Percentiles rank a stretch among this genome's conserved stretches.
phyloP scores from a whole-genome alignment of 2,329 filamentous ascomycete species.

The Aureobasidium namibiae region DNA sequence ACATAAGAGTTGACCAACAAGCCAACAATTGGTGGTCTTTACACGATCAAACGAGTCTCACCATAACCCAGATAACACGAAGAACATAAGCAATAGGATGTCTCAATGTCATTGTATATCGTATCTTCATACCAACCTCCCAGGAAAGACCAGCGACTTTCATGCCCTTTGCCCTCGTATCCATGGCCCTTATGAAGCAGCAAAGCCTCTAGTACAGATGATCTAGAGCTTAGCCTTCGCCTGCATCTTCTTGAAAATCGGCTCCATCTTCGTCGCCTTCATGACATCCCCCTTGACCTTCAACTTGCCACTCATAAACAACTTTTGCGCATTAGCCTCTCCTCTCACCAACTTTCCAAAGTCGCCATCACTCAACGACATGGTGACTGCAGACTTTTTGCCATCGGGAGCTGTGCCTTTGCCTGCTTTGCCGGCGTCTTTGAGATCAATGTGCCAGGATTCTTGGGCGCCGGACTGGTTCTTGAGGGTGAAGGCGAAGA shows the following conservation, averaged over 20 bases:
- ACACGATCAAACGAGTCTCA: too few species aligned
- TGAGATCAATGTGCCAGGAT: constrained; percentile 93
- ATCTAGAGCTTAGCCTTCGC: constrained; percentile 63
- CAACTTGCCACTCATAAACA: constrained; percentile 98
- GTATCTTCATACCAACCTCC: not conserved
- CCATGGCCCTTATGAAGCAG: too few species aligned
- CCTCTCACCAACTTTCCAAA: constrained; percentile 76
- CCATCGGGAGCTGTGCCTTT: constrained; percentile 61
- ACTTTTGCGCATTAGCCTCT: constrained; percentile 85
- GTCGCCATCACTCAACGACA: constrained; percentile 74
- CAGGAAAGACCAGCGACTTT: not conserved
- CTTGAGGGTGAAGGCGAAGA: constrained; percentile 90
- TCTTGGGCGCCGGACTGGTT: constrained; percentile 72
- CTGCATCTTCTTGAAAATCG: constrained; percentile 82
- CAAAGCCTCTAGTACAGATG: not conserved
- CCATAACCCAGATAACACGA: too few species aligned
- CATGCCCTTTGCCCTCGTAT: not conserved
- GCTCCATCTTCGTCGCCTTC: constrained; percentile 96
- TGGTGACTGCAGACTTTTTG: constrained; percentile 83
- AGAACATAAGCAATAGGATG: too few species aligned
- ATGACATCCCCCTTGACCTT: constrained; percentile 98
- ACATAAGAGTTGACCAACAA: too few species aligned
- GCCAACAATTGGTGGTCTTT: too few species aligned
- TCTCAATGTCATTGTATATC: not conserved
- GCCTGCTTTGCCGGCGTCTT: constrained; percentile 75